phyloP scores from a whole-genome alignment of 2,329 filamentous ascomycete species.

The Lachnellula hyalina region DNA sequence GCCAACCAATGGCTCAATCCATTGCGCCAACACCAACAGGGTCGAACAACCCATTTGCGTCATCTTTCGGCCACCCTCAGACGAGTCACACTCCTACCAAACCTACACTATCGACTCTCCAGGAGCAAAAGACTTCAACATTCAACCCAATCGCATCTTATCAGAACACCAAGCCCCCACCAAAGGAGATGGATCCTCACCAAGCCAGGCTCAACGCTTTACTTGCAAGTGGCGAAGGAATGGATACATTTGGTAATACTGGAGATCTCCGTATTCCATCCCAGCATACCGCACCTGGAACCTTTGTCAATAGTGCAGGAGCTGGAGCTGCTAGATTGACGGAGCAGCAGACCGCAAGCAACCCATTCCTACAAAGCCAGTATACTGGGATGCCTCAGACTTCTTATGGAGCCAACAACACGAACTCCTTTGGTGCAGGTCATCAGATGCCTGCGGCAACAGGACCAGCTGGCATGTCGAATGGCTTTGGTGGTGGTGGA shows the following conservation, averaged over 20 bases:
- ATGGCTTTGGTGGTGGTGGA: conserved; percentile 39
- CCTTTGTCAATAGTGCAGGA: conserved; percentile 93
- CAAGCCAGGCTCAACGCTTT: conserved; percentile 79
- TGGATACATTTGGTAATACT: conserved; percentile 97
- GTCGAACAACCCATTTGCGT: conserved; percentile 95
- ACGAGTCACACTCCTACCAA: conserved; percentile 50
- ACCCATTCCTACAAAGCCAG: conserved; percentile 82
- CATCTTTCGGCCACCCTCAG: conserved; percentile 59
- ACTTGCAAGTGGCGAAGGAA: conserved; percentile 80
- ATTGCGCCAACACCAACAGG: conserved; percentile 83
- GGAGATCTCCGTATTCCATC: conserved; percentile 91
- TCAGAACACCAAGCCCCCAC: conserved; percentile 32
- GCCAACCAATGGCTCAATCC: conserved; percentile 51
- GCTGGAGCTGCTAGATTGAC: conserved; percentile 67
- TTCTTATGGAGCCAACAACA: conserved; percentile 43
- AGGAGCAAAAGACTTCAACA: conserved; percentile 75
- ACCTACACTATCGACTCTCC: conserved; percentile 68
- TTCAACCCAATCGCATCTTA: conserved; percentile 49
- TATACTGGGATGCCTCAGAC: conserved; percentile 70
- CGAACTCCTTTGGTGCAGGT: conserved; percentile 23
- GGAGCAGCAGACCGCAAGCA: conserved; percentile 59
- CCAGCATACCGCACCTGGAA: conserved; percentile 93
- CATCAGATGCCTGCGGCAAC: conserved; percentile 50
- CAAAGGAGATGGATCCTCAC: conserved; percentile 55
- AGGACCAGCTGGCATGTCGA: conserved; percentile 49